Evolutionary conservation across 2,329 filamentous ascomycete genomes (phyloP), one percentile per base, ranked within the genome.

Genomic region (Stylonectria norvegica): DNA sequence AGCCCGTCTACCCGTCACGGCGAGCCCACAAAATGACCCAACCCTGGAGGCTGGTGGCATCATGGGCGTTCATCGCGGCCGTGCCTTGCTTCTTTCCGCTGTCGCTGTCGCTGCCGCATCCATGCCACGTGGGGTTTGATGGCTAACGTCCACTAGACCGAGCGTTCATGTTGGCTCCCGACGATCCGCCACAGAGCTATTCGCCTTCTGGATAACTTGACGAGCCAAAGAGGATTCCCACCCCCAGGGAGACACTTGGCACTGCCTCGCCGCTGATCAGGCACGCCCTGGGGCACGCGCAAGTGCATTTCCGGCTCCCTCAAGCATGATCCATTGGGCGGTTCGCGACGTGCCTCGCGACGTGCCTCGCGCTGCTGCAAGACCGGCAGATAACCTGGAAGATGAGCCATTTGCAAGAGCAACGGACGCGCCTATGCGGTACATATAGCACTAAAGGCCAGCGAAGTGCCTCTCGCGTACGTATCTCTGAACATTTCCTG

Each of bases 81-180:
- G 22, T 42, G 15, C 30, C 43, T 51, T 42, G 44, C 46, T 51
- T 49, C 45, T 41, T 33, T 25, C 31, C 35, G 17, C 38, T 41
- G 45, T 51, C 49, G 45, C 42, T 32, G 5, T 16, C 8, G 5
- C 16, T 17, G 16, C 53, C 53, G 56, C 53, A n/a, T n/a, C n/a
- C n/a, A 53, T 45, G 52, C 53, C 53, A 56, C 53, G 53, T 56
- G 53, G 50, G 31, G 42, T 36, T 46, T 45, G 38, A 49, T 43
- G 22, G 37, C 40, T 49, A 44, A 56, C 37, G 31, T 30, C 34
- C 40, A 27, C 44, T 42, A 44, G 39, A 29, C 23, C 35, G 27
- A 36, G 38, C 25, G 38, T 41, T 49, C 31, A 45, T 43, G 35
- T 36, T 52, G 39, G 34, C 33, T 38, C 20, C 39, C 34, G 45